Conservation (phyloP, 2,329 filamentous ascomycete species). For the Dissoconium aciculare region DNA sequence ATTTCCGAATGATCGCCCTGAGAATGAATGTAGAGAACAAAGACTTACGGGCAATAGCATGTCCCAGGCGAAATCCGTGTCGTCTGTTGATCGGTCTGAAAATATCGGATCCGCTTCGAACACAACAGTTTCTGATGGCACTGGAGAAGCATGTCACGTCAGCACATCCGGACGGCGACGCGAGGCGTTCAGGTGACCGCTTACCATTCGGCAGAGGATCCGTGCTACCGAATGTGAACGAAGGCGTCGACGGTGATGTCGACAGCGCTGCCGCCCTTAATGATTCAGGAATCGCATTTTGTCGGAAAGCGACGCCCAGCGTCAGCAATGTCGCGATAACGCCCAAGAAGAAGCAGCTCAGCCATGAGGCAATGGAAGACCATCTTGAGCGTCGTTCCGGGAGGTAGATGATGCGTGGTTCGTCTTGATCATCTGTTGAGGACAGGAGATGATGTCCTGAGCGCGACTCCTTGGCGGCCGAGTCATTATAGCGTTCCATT, state of each 20-base stretch:
- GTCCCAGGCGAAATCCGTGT: conserved; percentile 5
- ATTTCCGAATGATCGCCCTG: too few species aligned
- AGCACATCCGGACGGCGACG: too few species aligned
- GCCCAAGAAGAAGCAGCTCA: background rate
- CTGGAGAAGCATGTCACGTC: too few species aligned
- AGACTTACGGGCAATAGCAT: conserved; percentile 4
- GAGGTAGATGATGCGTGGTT: background rate
- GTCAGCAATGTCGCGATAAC: background rate
- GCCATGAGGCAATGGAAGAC: background rate
- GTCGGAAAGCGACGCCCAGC: background rate
- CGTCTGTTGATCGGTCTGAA: conserved; percentile 3
- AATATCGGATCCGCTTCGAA: conserved; percentile 5
- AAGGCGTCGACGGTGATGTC: background rate
- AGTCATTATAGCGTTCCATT: too few species aligned
- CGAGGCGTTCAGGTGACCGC: too few species aligned
- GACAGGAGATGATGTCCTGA: background rate
- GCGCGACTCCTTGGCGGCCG: conserved; percentile 1
- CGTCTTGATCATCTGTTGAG: background rate
- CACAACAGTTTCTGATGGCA: conserved; percentile 2
- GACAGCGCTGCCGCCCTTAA: background rate
- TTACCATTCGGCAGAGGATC: conserved; percentile 1
- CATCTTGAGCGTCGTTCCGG: background rate
- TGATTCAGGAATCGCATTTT: background rate
- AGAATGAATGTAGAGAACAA: too few species aligned
- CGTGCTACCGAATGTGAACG: conserved; percentile 2